Conservation (phyloP, 208 protist genomes). For the Endotrypanum monterogeii region DNA sequence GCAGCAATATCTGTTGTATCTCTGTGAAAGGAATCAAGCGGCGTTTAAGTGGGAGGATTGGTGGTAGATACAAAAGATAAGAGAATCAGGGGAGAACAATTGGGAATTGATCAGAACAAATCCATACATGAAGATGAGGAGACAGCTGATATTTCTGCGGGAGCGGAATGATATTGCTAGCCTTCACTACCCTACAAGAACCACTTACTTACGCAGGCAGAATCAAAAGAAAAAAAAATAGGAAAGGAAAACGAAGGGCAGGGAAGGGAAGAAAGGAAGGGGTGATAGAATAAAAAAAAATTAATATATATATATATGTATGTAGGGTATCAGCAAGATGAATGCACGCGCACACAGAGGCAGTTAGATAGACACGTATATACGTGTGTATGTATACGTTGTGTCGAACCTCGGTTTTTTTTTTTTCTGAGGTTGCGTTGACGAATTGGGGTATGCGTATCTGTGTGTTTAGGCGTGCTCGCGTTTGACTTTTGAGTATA, state of each 20-base stretch:
- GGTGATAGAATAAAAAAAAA: too few relatives aligned
- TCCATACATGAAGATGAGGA: too few relatives aligned
- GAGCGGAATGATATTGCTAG: too few relatives aligned
- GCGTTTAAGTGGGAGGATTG: not conserved
- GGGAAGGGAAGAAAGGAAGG: not conserved
- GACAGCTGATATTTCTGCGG: too few relatives aligned
- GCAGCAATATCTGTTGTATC: not conserved
- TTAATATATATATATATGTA: not conserved
- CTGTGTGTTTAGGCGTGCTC: not conserved
- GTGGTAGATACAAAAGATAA: not conserved
- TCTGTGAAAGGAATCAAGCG: not conserved
- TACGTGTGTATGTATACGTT: not conserved
- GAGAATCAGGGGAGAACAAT: too few relatives aligned
- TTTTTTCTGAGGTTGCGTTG: too few relatives aligned
- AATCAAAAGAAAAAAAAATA: not conserved
- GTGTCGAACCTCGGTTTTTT: too few relatives aligned
- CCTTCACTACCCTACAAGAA: too few relatives aligned
- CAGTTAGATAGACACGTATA: not conserved
- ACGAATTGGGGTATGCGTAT: too few relatives aligned
- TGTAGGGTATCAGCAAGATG: not conserved
- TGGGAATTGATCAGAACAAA: too few relatives aligned
- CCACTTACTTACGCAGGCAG: too few relatives aligned
- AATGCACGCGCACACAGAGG: conserved; percentile 4
- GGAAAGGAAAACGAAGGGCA: not conserved
- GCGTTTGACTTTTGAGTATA: too few relatives aligned